Evolutionary conservation across 1,284 basidiomycete genomes (phyloP).

Genomic region (Phellopilus nigrolimitatus): DNA sequence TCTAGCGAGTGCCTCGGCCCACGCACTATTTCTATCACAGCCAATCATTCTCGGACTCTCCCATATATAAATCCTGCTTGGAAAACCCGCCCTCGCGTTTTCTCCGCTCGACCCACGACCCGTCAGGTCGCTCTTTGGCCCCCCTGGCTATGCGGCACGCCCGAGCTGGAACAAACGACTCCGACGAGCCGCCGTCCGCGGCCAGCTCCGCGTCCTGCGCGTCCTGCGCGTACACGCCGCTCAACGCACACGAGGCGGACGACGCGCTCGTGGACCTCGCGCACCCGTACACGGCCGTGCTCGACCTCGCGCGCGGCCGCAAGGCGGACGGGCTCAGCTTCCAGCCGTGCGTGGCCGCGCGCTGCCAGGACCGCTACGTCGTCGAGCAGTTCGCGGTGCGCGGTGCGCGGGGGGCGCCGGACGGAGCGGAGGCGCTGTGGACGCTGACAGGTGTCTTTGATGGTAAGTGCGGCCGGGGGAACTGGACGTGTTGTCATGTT

Average conservation of each 20-base stretch:
- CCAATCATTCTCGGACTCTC: too few relatives aligned
- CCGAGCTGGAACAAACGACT: background rate
- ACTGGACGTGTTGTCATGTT: background rate
- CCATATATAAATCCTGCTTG: too few relatives aligned
- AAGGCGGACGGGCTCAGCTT: conserved; percentile 26
- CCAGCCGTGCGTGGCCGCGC: conserved; percentile 27
- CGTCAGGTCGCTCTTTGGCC: background rate
- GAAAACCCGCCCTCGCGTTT: too few relatives aligned
- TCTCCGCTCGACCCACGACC: too few relatives aligned
- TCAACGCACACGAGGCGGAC: conserved; percentile 3
- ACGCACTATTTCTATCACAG: too few relatives aligned
- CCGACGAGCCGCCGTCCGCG: conserved; percentile 8
- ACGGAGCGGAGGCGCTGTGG: conserved; percentile 25
- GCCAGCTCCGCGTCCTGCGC: conserved; percentile 10
- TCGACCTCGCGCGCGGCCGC: conserved; percentile 7
- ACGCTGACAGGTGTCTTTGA: conserved; percentile 31
- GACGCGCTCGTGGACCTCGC: conserved; percentile 20
- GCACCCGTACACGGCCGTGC: conserved; percentile 19
- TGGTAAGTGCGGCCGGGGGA: conserved; percentile 22
- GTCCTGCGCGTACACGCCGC: conserved; percentile 10
- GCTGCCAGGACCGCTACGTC: conserved; percentile 30
- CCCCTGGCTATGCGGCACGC: background rate
- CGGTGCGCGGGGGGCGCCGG: background rate
- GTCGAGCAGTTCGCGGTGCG: conserved; percentile 25
- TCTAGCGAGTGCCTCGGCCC: conserved; percentile 5